A percentile compares a stretch with the other conserved stretches of the same genome.
phyloP scores from a whole-genome alignment of 1,139 yeast species.

The Geotrichum restrictum region DNA sequence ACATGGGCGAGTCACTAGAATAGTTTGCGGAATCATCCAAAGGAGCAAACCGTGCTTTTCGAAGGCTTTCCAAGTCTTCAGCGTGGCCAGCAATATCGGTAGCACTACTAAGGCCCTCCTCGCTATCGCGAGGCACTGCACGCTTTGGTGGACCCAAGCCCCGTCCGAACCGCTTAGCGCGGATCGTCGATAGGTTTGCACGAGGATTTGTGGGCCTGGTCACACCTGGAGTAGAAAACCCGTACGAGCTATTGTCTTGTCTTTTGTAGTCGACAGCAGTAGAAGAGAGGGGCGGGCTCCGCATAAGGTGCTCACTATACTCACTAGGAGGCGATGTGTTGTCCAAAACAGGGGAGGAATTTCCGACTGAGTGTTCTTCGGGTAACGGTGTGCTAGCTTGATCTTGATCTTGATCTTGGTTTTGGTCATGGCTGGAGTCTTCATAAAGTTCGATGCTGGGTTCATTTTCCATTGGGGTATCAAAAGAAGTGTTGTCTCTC shows the following conservation, averaged over 20 bases:
- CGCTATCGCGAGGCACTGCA: slow-evolving; percentile 21
- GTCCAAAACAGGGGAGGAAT: slow-evolving; percentile 1
- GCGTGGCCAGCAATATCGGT: slow-evolving; percentile 8
- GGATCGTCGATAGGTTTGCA: slow-evolving; percentile 19
- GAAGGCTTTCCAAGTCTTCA: slow-evolving; percentile 8
- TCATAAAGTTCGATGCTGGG: background rate
- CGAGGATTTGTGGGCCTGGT: slow-evolving; percentile 32
- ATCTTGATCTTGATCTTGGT: too few species aligned
- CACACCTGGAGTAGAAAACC: slow-evolving; percentile 39
- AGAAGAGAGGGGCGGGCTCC: slow-evolving; percentile 8
- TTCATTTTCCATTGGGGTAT: slow-evolving; percentile 1
- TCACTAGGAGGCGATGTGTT: slow-evolving; percentile 1
- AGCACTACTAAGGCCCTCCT: slow-evolving; percentile 13
- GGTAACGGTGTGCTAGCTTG: background rate
- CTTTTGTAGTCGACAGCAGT: slow-evolving; percentile 1
- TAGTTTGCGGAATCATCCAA: background rate
- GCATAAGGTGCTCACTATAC: background rate
- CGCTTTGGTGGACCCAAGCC: slow-evolving; percentile 26
- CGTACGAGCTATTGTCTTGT: background rate
- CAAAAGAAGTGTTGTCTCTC: background rate
- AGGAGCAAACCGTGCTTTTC: slow-evolving; percentile 8
- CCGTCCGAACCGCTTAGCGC: slow-evolving; percentile 24
- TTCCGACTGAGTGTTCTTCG: background rate
- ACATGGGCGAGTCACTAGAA: slow-evolving; percentile 5
- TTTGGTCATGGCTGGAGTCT: too few species aligned